Conservation (phyloP, 2,329 filamentous ascomycete genomes). For the Aphanocladium album region DNA sequence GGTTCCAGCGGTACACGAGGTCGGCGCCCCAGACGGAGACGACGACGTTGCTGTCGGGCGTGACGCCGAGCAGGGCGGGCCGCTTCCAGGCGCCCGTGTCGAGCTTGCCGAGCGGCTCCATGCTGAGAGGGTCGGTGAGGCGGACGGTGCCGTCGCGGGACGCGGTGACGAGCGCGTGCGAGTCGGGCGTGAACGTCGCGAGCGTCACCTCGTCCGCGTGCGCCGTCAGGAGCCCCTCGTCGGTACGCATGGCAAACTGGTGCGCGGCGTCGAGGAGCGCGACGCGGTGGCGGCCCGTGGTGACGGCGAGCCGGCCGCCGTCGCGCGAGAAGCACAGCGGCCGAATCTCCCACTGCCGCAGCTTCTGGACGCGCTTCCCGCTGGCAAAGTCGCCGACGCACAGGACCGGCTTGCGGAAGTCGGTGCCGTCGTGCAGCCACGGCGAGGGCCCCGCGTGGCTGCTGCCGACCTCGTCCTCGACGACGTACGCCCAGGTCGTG, state of each 20-base stretch:
- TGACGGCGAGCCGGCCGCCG: conserved; percentile 21
- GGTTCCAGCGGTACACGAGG: conserved; percentile 30
- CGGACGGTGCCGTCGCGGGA: conserved; percentile 26
- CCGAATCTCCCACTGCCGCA: conserved; percentile 20
- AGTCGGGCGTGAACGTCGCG: conserved; percentile 24
- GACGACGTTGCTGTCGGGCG: conserved; percentile 24
- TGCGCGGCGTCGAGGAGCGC: conserved; percentile 18
- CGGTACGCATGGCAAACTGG: conserved; percentile 13
- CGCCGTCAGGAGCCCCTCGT: conserved; percentile 17
- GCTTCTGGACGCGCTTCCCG: conserved; percentile 16
- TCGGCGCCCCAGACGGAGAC: conserved; percentile 32
- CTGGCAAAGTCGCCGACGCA: conserved; percentile 22
- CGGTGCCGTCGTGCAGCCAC: conserved; percentile 18
- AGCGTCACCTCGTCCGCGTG: conserved; percentile 24
- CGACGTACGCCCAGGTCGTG: conserved; percentile 21
- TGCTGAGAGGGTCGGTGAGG: conserved; percentile 18
- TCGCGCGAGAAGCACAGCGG: conserved; percentile 23
- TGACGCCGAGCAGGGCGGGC: conserved; percentile 23
- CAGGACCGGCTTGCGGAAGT: conserved; percentile 21
- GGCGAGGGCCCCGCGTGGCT: conserved; percentile 15
- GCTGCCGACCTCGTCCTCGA: conserved; percentile 20
- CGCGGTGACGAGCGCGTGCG: conserved; percentile 19
- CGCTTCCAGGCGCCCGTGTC: conserved; percentile 25
- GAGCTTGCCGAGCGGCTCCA: conserved; percentile 23
- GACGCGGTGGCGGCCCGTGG: conserved; percentile 20